A percentile compares a stretch with the other conserved stretches of the same genome.
phyloP scores from a whole-genome alignment of 306 rosid genomes.

The Malus domestica region DNA sequence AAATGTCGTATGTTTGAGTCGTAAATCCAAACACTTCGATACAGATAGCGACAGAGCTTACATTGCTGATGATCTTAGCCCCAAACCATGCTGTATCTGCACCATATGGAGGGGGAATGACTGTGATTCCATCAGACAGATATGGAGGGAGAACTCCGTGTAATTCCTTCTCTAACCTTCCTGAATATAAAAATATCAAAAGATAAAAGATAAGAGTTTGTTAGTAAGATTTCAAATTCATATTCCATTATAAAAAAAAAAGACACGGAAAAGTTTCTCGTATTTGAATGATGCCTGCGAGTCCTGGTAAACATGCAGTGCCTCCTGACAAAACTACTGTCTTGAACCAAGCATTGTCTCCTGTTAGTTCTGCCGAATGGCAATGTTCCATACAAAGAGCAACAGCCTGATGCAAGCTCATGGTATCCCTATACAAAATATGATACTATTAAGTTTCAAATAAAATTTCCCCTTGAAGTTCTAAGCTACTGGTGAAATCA shows the following conservation, averaged over 20 bases:
- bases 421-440: constrained; percentile 48
- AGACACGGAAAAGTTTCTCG: not conserved
- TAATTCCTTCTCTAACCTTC: constrained; percentile 66
- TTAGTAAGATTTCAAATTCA: constrained; percentile 5
- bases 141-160: constrained; percentile 48
- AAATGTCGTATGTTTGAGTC: not conserved
- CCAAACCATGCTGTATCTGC: constrained; percentile 84
- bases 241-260: not conserved
- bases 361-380: constrained; percentile 51
- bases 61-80: constrained; percentile 74
- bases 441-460: not conserved
- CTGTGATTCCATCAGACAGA: constrained; percentile 46
- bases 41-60: constrained; percentile 27
- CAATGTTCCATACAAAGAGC: constrained; percentile 84
- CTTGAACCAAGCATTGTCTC: constrained; percentile 10
- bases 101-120: constrained; percentile 79
- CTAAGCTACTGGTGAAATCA: not conserved
- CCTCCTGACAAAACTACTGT: constrained; percentile 79
- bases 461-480: not conserved
- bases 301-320: constrained; percentile 80
- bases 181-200: constrained; percentile 37
- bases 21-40: not conserved
- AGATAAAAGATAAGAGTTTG: constrained; percentile 3
- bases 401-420: constrained; percentile 87
- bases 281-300: constrained; percentile 51